phyloP scores from a whole-genome alignment of 179 eudicot genomes.

The Corrigiola litoralis region DNA sequence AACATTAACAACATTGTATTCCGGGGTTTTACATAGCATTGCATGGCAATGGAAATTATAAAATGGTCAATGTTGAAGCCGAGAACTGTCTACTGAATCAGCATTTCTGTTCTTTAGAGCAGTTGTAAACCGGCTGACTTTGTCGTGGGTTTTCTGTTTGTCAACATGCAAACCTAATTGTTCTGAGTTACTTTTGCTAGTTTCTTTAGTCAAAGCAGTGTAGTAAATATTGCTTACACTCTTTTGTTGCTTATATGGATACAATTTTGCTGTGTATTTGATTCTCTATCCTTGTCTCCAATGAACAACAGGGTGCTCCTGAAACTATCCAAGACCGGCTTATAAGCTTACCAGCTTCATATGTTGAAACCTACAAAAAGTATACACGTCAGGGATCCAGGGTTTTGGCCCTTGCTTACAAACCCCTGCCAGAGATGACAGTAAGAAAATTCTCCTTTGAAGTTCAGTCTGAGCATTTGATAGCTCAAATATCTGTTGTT shows the following conservation, averaged over 20 bases:
- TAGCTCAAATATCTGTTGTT: not conserved
- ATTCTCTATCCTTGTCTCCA: not conserved
- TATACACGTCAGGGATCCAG: constrained; percentile 98
- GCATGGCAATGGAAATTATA: not conserved
- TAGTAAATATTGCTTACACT: not conserved
- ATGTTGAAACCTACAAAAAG: constrained; percentile 79
- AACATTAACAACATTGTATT: too few species aligned
- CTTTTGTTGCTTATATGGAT: not conserved
- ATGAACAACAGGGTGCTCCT: constrained; percentile 82
- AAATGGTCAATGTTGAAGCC: not conserved
- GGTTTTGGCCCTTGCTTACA: constrained; percentile 92
- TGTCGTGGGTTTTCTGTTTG: not conserved
- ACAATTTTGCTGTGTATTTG: not conserved
- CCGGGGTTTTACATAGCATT: not conserved
- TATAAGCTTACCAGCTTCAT: constrained; percentile 62
- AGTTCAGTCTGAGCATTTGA: too few species aligned
- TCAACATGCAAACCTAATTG: not conserved
- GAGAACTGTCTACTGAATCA: too few species aligned
- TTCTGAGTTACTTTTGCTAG: too few species aligned
- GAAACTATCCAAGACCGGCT: constrained; percentile 93
- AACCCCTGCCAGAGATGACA: constrained; percentile 89
- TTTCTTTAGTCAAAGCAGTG: too few species aligned
- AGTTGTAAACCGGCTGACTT: not conserved
- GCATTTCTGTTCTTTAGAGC: not conserved
- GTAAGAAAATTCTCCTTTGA: constrained; percentile 36